These are phyloP conservation scores for Botryobasidium botryosum DNA, from an alignment of 768 basidiomycete genomes.

Conservation along the genomic window DNA sequence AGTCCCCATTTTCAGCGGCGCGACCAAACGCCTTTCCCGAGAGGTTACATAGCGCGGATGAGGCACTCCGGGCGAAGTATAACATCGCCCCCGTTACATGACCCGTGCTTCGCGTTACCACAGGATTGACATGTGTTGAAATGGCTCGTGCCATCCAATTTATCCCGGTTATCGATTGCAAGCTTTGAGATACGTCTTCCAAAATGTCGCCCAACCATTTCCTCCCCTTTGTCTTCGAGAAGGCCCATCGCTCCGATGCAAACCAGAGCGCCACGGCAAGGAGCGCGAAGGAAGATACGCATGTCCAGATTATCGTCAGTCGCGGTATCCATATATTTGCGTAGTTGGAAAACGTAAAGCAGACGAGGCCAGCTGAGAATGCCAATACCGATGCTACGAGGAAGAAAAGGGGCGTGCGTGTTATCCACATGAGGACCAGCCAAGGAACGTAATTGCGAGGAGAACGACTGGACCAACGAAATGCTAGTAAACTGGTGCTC, in stretches of 20 bases:
- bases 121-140: no score
- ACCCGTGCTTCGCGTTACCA: no score
- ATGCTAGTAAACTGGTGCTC: background rate
- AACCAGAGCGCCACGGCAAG: slow-evolving; percentile 10
- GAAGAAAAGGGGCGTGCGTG: slow-evolving; percentile 9
- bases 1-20: no score
- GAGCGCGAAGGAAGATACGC: slow-evolving; percentile 6
- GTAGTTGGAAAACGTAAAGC: slow-evolving; percentile 7
- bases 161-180: no score
- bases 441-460: slow-evolving; percentile 7
- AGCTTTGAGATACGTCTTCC: background rate
- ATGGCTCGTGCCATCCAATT: no score
- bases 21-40: no score
- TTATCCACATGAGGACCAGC: slow-evolving; percentile 11
- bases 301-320: slow-evolving; percentile 5
- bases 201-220: background rate
- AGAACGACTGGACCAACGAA: slow-evolving; percentile 3
- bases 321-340: background rate
- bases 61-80: no score
- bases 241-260: slow-evolving; percentile 8
- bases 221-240: slow-evolving; percentile 2
- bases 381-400: slow-evolving; percentile 9
- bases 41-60: no score
- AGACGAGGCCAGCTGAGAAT: slow-evolving; percentile 9
- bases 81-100: no score